A percentile compares a stretch with the other conserved stretches of the same genome.
Conservation (phyloP, 148 eudicot genomes). For the Rhododendron ferrugineum region DNA sequence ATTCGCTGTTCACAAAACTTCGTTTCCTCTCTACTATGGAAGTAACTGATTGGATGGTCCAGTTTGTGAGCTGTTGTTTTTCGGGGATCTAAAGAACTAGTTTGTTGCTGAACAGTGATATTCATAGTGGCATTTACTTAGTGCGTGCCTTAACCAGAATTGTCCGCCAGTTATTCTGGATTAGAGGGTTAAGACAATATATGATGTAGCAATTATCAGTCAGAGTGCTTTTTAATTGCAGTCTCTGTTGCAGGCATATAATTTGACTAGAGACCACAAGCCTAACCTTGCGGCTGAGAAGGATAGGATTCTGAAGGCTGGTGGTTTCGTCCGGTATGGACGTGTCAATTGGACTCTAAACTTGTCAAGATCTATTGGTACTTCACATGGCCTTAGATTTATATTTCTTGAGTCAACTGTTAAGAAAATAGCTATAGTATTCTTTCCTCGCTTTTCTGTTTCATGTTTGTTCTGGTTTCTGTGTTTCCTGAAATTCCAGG, state of each 20-base stretch:
- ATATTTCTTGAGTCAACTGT: neutral
- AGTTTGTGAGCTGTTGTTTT: neutral
- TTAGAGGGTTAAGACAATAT: neutral
- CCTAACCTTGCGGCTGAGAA: conserved; percentile 64
- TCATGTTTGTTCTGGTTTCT: neutral
- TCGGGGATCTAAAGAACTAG: neutral
- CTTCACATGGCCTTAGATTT: conserved; percentile 3
- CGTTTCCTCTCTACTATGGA: neutral
- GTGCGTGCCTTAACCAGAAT: neutral
- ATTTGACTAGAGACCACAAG: conserved; percentile 68
- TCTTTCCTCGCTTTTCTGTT: neutral
- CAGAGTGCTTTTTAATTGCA: neutral
- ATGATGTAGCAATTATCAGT: neutral
- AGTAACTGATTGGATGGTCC: neutral
- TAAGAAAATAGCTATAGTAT: neutral
- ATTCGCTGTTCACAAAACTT: neutral
- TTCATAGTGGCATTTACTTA: neutral
- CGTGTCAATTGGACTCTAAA: conserved; percentile 67
- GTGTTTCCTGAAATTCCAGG: conserved; percentile 35
- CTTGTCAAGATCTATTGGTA: conserved; percentile 78
- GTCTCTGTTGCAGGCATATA: conserved; percentile 50
- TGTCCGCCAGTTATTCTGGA: neutral
- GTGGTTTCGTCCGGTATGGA: too few species aligned
- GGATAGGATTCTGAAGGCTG: too few species aligned
- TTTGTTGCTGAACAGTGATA: neutral